These are phyloP conservation scores for Colletotrichum simmondsii DNA, from an alignment of 2,329 filamentous ascomycete genomes.

Conservation along the genomic window DNA sequence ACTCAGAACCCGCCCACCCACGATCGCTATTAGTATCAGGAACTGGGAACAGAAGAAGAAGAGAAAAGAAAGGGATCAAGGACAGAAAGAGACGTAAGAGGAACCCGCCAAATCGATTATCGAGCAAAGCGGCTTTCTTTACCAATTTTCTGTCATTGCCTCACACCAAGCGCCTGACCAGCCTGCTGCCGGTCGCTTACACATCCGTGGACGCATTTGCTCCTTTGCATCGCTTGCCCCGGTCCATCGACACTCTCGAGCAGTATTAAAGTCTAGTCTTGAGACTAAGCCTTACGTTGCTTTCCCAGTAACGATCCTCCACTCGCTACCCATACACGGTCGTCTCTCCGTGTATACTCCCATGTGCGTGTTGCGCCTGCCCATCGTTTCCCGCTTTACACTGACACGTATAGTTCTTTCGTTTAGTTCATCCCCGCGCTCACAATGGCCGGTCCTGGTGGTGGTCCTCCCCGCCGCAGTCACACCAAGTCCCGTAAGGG, in stretches of 20 bases:
- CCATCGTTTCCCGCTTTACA: not conserved
- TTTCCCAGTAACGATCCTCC: conserved; percentile 25
- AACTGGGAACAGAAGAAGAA: conserved; percentile 20
- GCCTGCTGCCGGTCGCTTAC: conserved; percentile 22
- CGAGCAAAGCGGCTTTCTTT: conserved; percentile 19
- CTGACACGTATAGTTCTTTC: conserved; percentile 40
- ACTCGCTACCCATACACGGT: conserved; percentile 34
- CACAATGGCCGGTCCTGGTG: conserved; percentile 91
- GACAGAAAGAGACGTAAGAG: conserved; percentile 34
- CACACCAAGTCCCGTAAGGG: conserved; percentile 99
- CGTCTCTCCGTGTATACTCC: conserved; percentile 41
- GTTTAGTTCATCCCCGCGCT: conserved; percentile 47
- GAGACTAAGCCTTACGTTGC: conserved; percentile 4
- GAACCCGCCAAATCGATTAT: conserved; percentile 18
- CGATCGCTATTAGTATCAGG: conserved; percentile 51
- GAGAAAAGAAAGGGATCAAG: conserved; percentile 31
- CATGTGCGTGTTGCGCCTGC: conserved; percentile 40
- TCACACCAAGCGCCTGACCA: conserved; percentile 7
- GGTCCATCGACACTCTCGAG: not conserved
- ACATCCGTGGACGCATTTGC: conserved; percentile 7
- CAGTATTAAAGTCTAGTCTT: conserved; percentile 25
- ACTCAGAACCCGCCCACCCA: conserved; percentile 39
- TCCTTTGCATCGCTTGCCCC: conserved; percentile 1
- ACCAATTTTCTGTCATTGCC: conserved; percentile 5
- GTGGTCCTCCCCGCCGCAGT: conserved; percentile 89